phyloP scores from a whole-genome alignment of 2,329 filamentous ascomycete genomes.

The Alternaria burnsii region DNA sequence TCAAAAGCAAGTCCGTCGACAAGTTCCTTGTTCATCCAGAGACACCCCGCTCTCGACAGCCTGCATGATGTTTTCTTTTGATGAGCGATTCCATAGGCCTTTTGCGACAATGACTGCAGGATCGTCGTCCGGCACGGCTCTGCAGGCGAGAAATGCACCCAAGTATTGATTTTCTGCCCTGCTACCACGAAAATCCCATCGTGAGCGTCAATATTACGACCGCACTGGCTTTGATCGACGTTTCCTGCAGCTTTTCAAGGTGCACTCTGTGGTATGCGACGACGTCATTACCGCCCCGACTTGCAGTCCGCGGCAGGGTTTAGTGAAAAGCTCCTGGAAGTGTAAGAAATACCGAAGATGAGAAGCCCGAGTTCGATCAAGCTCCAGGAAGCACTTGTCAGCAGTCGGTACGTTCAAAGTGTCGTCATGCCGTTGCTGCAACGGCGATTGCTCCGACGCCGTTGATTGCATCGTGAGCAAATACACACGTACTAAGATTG shows the following conservation, averaged over 20 bases:
- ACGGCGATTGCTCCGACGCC: neutral
- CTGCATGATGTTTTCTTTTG: neutral
- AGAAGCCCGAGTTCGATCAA: neutral
- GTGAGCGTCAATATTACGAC: neutral
- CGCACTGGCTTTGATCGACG: neutral
- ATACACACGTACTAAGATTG: neutral
- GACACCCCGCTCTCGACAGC: neutral
- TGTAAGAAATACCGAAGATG: neutral
- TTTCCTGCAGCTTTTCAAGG: neutral
- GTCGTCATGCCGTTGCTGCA: neutral
- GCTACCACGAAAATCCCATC: neutral
- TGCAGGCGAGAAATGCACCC: neutral
- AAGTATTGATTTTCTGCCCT: neutral
- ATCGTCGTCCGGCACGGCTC: neutral
- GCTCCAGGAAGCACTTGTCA: neutral
- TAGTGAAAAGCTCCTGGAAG: neutral
- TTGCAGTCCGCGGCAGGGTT: neutral
- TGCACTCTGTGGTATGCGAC: neutral
- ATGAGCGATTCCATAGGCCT: neutral
- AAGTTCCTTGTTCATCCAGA: neutral
- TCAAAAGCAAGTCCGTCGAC: neutral
- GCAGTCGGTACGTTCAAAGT: neutral
- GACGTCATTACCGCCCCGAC: too few species aligned
- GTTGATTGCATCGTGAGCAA: neutral
- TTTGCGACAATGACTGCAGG: neutral